Evolutionary conservation across 2,329 filamentous ascomycete genomes (phyloP).

Genomic region (Calonectria honghensis): DNA sequence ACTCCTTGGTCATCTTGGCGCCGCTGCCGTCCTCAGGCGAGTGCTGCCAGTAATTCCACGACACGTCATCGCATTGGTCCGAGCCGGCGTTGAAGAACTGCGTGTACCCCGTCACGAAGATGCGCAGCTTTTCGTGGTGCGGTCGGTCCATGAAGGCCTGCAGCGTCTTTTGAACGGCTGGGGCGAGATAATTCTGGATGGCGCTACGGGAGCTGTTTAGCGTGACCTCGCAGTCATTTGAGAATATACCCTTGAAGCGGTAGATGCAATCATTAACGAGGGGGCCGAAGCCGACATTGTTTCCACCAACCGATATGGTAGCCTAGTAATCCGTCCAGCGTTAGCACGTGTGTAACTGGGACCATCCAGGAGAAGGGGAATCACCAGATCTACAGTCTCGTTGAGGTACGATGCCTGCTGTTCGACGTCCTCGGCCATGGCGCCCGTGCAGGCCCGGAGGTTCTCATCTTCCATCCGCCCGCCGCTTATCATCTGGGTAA

Average conservation of each 20-base stretch:
- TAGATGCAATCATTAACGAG: conserved; percentile 31
- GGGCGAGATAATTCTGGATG: not conserved
- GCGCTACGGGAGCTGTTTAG: conserved; percentile 8
- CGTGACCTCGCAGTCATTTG: conserved; percentile 1
- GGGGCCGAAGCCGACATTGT: conserved; percentile 18
- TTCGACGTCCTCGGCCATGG: conserved; percentile 10
- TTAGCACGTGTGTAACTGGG: not conserved
- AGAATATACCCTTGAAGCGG: conserved; percentile 26
- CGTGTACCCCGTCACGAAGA: conserved; percentile 11
- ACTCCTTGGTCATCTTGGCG: conserved; percentile 23
- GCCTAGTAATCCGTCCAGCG: not conserved
- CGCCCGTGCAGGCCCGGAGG: conserved; percentile 1
- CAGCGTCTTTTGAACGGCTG: conserved; percentile 4
- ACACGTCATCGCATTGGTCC: conserved; percentile 6
- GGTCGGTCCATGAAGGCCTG: conserved; percentile 8
- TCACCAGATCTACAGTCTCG: conserved; percentile 3
- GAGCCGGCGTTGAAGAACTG: not conserved
- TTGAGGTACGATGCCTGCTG: conserved; percentile 9
- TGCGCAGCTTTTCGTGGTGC: not conserved
- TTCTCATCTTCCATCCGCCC: conserved; percentile 13
- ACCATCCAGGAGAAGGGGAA: not conserved
- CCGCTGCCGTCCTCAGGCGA: conserved; percentile 23
- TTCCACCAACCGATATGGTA: conserved; percentile 16
- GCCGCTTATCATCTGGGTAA: not conserved
- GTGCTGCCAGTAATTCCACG: conserved; percentile 34